These are phyloP conservation scores for Globisporangium solare DNA, from an alignment of 352 stramenopile species.

Conservation along the genomic window DNA sequence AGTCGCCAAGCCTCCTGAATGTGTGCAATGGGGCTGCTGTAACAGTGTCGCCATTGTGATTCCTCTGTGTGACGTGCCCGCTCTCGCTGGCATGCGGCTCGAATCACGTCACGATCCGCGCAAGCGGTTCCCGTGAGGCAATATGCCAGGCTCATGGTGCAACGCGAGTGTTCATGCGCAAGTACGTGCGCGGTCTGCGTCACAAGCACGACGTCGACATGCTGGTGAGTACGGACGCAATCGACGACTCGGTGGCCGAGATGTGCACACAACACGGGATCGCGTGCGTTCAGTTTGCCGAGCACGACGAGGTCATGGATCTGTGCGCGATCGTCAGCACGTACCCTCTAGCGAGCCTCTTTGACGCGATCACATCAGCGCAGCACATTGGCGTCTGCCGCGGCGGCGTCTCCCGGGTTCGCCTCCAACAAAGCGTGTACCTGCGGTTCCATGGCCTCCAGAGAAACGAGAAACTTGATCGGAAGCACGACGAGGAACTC, in stretches of 20 bases:
- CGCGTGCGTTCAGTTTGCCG: conserved; percentile 56
- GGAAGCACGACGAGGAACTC: not conserved
- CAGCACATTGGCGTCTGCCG: conserved; percentile 36
- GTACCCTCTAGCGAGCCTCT: conserved; percentile 39
- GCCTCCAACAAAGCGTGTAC: conserved; percentile 35
- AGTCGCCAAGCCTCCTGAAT: conserved; percentile 27
- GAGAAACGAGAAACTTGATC: not conserved
- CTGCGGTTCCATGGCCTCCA: conserved; percentile 33
- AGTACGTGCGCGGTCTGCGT: conserved; percentile 22
- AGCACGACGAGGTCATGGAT: conserved; percentile 39
- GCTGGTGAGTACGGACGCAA: conserved; percentile 38
- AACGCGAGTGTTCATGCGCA: conserved; percentile 23
- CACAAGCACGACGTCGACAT: conserved; percentile 26
- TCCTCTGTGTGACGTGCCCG: conserved; percentile 40
- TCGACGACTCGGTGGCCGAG: conserved; percentile 39
- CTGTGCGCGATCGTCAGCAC: conserved; percentile 37
- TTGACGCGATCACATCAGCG: conserved; percentile 31
- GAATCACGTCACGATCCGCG: conserved; percentile 32
- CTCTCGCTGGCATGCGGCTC: conserved; percentile 29
- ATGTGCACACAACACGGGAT: conserved; percentile 39
- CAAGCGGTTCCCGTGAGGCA: conserved; percentile 11
- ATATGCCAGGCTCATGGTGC: conserved; percentile 25
- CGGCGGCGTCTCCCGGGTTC: conserved; percentile 22
- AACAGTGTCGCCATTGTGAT: conserved; percentile 11
- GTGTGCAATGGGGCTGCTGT: not conserved